Evolutionary conservation across 148 eudicot genomes (phyloP).

Genomic region (Beta vulgaris): DNA sequence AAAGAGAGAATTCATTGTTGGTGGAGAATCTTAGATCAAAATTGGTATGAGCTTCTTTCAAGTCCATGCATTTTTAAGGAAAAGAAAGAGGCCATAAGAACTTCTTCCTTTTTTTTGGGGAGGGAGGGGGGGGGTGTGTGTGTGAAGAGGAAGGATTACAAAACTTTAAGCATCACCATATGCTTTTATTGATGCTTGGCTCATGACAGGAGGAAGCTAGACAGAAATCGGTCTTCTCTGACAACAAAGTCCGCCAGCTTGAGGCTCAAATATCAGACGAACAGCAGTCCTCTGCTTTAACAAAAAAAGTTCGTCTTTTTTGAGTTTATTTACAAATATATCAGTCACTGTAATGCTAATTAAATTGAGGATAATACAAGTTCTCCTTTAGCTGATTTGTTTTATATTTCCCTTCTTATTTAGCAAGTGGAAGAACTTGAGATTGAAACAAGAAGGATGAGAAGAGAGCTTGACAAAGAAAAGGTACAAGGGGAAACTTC

Average conservation of each 20-base stretch:
- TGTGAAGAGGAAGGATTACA: neutral
- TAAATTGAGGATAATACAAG: neutral
- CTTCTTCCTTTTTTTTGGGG: neutral
- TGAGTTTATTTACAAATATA: neutral
- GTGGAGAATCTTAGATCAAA: conserved; percentile 76
- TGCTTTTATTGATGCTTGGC: neutral
- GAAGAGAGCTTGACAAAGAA: conserved; percentile 76
- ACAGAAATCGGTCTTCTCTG: conserved; percentile 70
- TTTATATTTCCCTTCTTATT: conserved; percentile 16
- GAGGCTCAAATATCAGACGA: conserved; percentile 65
- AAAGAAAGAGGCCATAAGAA: neutral
- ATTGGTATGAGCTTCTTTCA: conserved; percentile 53
- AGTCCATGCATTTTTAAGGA: neutral
- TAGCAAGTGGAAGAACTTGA: conserved; percentile 83
- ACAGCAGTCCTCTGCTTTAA: conserved; percentile 46
- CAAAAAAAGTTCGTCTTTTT: conserved; percentile 42
- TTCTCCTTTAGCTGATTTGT: conserved; percentile 17
- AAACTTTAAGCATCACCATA: too few species aligned
- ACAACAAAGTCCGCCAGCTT: conserved; percentile 78
- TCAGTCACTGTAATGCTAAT: neutral
- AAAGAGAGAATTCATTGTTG: conserved; percentile 65
- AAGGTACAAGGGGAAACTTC: conserved; percentile 55
- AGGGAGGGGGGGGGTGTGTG: neutral
- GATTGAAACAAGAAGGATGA: conserved; percentile 52
- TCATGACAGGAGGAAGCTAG: conserved; percentile 76